Conservation (phyloP, 257 asterid species). For the Catharanthus roseus region DNA sequence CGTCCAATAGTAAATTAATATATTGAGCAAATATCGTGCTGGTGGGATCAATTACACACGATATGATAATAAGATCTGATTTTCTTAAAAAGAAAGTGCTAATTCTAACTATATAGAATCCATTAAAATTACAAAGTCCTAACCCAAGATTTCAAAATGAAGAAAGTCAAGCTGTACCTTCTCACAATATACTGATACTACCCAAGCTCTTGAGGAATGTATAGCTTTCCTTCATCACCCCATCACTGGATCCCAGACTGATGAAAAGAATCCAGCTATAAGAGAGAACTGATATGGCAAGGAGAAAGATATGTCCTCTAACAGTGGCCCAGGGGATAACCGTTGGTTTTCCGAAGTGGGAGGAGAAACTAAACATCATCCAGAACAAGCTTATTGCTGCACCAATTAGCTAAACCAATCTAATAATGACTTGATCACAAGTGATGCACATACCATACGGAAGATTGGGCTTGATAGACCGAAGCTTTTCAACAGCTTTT, state of each 20-base stretch:
- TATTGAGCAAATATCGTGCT: neutral
- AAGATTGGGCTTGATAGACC: slow-evolving; percentile 89
- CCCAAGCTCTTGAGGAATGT: slow-evolving; percentile 86
- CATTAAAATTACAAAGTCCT: neutral
- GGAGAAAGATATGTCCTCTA: neutral
- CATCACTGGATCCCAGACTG: slow-evolving; percentile 98
- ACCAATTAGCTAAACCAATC: neutral
- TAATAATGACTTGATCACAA: neutral
- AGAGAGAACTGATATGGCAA: slow-evolving; percentile 5
- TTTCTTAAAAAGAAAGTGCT: neutral
- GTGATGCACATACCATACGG: slow-evolving; percentile 49
- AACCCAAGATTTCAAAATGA: neutral
- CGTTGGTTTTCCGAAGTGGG: neutral
- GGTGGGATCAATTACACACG: neutral
- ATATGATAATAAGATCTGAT: neutral
- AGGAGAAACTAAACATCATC: neutral
- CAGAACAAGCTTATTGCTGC: slow-evolving; percentile 4
- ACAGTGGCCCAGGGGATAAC: no score
- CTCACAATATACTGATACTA: slow-evolving; percentile 86
- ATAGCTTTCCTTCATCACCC: slow-evolving; percentile 99
- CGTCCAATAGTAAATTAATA: neutral
- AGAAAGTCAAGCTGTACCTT: slow-evolving; percentile 48
- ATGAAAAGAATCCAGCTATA: slow-evolving; percentile 22
- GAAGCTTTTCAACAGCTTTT: slow-evolving; percentile 77
- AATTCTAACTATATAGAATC: neutral